Evolutionary conservation across 2,329 filamentous ascomycete genomes (phyloP).

Genomic region (Alternaria sp.): DNA sequence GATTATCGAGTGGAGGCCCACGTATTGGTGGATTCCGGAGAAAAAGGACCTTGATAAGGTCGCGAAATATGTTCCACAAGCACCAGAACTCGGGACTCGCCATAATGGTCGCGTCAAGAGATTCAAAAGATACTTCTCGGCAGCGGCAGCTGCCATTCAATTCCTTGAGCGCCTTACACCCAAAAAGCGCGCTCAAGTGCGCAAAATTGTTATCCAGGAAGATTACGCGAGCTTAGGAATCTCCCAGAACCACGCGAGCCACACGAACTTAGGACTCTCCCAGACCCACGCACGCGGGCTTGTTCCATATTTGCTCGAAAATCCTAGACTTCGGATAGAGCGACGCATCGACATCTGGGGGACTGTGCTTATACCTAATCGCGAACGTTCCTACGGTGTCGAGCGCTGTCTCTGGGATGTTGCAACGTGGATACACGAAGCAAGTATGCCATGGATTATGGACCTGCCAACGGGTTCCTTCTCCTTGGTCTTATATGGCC

Average conservation of each 20-base stretch:
- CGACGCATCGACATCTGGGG: background rate
- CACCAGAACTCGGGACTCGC: background rate
- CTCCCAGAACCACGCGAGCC: background rate
- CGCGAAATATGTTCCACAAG: background rate
- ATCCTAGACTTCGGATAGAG: background rate
- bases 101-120: background rate
- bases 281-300: background rate
- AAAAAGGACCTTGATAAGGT: background rate
- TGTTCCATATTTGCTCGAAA: background rate
- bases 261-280: background rate
- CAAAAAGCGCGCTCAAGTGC: background rate
- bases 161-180: background rate
- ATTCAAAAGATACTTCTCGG: background rate
- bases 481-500: background rate
- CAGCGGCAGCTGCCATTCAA: background rate
- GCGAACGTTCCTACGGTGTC: background rate
- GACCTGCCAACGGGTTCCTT: background rate
- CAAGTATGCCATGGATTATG: background rate
- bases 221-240: background rate
- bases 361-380: background rate
- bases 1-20: background rate
- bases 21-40: background rate
- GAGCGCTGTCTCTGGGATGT: background rate
- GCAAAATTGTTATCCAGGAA: background rate
- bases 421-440: background rate